Evolutionary conservation across 352 stramenopile genomes (phyloP).

Genomic region (Blastocystis sp.): DNA sequence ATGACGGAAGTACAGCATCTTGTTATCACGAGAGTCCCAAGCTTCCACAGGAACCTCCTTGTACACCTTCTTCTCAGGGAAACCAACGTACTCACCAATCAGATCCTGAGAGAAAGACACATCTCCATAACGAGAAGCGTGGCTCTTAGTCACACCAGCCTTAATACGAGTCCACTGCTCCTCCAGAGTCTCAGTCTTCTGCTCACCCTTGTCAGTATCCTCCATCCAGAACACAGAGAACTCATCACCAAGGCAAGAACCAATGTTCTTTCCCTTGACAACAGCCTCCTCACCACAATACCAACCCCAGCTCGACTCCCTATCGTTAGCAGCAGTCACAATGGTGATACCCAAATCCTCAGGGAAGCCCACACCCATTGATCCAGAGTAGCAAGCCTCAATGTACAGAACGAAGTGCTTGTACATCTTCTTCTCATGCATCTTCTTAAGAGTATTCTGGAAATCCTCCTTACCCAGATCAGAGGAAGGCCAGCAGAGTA

Average conservation of each 20-base stretch:
- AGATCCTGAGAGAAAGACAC: conserved; percentile 59
- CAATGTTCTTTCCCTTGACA: conserved; percentile 72
- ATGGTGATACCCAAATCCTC: conserved; percentile 77
- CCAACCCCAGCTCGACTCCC: conserved; percentile 78
- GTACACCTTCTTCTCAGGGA: conserved; percentile 17
- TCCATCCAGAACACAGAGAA: conserved; percentile 84
- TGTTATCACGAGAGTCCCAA: conserved; percentile 46
- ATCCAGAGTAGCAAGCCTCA: conserved; percentile 82
- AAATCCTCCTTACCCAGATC: conserved; percentile 74
- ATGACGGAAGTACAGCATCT: conserved; percentile 8
- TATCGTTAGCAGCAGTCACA: conserved; percentile 77
- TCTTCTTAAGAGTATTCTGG: conserved; percentile 71
- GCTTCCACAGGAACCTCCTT: neutral
- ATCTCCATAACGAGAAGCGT: conserved; percentile 68
- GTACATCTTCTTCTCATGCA: conserved; percentile 77
- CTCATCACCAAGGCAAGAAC: conserved; percentile 77
- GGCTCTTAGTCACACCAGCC: conserved; percentile 74
- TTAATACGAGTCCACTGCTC: conserved; percentile 74
- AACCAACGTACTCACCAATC: conserved; percentile 53
- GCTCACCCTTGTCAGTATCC: conserved; percentile 76
- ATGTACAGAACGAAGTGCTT: conserved; percentile 83
- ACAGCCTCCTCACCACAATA: conserved; percentile 72
- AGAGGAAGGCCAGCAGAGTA: conserved; percentile 75
- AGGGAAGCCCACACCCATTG: conserved; percentile 79
- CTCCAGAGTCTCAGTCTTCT: conserved; percentile 72